A percentile compares a stretch with the other conserved stretches of the same genome.
phyloP scores from a whole-genome alignment of 1,139 yeast genomes.

The Suhomyces terraborum region DNA sequence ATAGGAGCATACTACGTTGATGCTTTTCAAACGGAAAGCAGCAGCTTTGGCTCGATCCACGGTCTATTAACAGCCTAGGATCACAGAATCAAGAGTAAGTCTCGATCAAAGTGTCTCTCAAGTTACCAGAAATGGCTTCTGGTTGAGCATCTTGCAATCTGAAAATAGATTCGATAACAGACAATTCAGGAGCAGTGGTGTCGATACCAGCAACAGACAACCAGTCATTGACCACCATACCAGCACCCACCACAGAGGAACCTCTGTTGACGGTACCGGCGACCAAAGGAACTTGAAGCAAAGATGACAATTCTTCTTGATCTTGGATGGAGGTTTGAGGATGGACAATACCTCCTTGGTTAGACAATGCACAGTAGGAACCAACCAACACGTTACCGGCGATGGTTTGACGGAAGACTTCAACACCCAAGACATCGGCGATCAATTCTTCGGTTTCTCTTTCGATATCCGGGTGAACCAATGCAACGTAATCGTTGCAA shows the following conservation, averaged over 20 bases:
- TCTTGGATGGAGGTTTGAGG: conserved; percentile 97
- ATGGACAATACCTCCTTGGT: conserved; percentile 98
- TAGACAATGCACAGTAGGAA: conserved; percentile 89
- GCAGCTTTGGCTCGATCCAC: too few relatives aligned
- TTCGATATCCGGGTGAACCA: conserved; percentile 98
- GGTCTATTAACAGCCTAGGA: neutral
- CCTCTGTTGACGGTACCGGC: conserved; percentile 99
- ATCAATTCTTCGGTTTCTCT: conserved; percentile 98
- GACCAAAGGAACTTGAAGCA: conserved; percentile 94
- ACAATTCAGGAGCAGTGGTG: conserved; percentile 97
- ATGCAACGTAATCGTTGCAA: conserved; percentile 97
- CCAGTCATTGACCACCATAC: conserved; percentile 98
- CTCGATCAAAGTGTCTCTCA: conserved; percentile 89
- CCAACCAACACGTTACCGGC: conserved; percentile 98
- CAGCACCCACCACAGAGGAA: conserved; percentile 96
- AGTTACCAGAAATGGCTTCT: conserved; percentile 76
- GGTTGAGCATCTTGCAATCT: conserved; percentile 88
- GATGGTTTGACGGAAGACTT: conserved; percentile 97
- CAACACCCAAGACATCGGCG: conserved; percentile 98
- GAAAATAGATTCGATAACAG: conserved; percentile 95
- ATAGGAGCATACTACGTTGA: neutral
- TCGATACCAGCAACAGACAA: conserved; percentile 95
- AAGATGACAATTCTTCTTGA: conserved; percentile 94
- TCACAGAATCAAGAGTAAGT: conserved; percentile 51
- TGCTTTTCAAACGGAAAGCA: neutral